Percentiles rank a stretch among this genome's conserved stretches.
phyloP scores from a whole-genome alignment of 83 land plant species.

The Thuja plicata region DNA sequence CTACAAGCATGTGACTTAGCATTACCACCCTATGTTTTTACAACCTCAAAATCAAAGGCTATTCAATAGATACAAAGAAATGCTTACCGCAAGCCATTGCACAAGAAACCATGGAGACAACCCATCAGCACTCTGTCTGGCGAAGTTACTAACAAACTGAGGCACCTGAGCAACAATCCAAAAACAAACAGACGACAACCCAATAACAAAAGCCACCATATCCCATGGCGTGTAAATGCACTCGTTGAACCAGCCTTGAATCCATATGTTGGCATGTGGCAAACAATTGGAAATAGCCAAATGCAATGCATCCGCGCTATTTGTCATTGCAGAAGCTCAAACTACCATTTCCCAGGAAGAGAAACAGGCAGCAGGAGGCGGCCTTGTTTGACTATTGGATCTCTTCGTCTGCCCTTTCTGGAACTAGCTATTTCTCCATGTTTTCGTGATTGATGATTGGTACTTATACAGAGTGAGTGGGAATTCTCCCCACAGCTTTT shows the following conservation, averaged over 20 bases:
- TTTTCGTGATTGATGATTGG: too few species aligned
- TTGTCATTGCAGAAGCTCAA: background rate
- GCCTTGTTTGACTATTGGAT: background rate
- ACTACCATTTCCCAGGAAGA: background rate
- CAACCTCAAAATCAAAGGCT: too few species aligned
- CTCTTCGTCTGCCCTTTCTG: background rate
- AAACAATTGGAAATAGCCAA: background rate
- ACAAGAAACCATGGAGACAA: constrained; percentile 42
- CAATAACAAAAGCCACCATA: constrained; percentile 27
- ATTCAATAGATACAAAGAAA: too few species aligned
- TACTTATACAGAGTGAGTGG: too few species aligned
- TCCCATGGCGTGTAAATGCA: constrained; percentile 43
- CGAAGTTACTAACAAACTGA: constrained; percentile 34
- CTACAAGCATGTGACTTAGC: too few species aligned
- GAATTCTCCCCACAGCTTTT: too few species aligned
- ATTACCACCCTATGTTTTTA: too few species aligned
- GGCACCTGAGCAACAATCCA: constrained; percentile 44
- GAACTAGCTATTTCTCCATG: too few species aligned
- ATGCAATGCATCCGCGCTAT: background rate
- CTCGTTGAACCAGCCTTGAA: constrained; percentile 24
- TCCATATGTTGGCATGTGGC: constrained; percentile 21
- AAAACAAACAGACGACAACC: constrained; percentile 34
- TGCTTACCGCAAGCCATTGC: too few species aligned
- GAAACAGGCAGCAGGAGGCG: background rate
- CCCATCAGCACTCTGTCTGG: constrained; percentile 28